Evolutionary conservation across 345 rosid species (phyloP), one percentile per base, ranked within the genome.

Genomic region (Erucastrum elatum): DNA sequence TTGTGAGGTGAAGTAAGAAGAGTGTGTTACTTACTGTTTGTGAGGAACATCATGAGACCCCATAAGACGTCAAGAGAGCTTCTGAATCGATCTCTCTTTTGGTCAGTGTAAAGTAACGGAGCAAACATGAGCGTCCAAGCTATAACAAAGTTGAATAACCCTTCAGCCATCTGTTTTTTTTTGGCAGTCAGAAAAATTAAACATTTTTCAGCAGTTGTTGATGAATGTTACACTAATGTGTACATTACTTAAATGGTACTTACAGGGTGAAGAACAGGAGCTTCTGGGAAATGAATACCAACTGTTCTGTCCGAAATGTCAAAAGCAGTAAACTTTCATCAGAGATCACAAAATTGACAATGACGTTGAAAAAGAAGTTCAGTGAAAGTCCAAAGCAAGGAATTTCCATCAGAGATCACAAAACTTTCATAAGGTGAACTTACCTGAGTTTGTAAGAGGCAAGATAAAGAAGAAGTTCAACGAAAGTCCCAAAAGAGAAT

Each of bases 91-190:
- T 91, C 87, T 80, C 94, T 90, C 86, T 84, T 90, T 1, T 79
- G 17, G 84, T 95, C 99, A 1, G 99, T 91, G 86, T 87, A 95
- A 53, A 95, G 82, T 81, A 93, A 78, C 1, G 98, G 99, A 77
- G 99, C 98, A 83, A 92, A 93, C 99, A 95, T 88, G 80, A 95
- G 88, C 5, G 98, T 95, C 99, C 98, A 95, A 27, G 97, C 96
- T 56, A 95, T 88, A 4, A 91, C 96, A 69, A 92, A 92, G 90
- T 95, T 95, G 87, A 92, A 95, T 49, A 92, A 83, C 66, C 98
- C 99, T 87, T 95, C 99, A 62, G 96, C 82, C 83, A 89, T 83
- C 98, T 91, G 87, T 67, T 29, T 53, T 5, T 71, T 39, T 41
- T 31, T 49, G 16, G 3, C 4, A 67, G 9, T 67, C 25, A 67